Evolutionary conservation across 176 grass and related monocot species (phyloP).

Genomic region (Neostapfia colusana): DNA sequence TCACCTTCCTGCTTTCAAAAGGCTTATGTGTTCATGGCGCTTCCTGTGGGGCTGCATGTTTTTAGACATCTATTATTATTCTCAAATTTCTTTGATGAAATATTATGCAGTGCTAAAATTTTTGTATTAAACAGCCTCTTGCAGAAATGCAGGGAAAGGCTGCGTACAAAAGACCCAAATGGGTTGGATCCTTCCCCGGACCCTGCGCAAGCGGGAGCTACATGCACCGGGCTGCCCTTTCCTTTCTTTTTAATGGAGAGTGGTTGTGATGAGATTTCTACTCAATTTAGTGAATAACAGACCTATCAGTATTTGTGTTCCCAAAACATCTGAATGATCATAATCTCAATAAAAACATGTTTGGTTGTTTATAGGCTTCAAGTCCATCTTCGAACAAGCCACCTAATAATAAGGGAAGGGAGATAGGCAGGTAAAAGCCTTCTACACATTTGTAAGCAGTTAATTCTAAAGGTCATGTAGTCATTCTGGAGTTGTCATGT

Average conservation of each 20-base stretch:
- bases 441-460: conserved; percentile 4
- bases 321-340: background rate
- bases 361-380: conserved; percentile 50
- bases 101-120: background rate
- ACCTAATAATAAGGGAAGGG: conserved; percentile 52
- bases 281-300: conserved; percentile 5
- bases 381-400: conserved; percentile 62
- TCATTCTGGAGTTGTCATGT: background rate
- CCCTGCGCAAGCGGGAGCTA: no score
- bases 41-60: background rate
- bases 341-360: conserved; percentile 39
- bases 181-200: no score
- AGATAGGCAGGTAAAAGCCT: conserved; percentile 61
- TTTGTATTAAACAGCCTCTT: conserved; percentile 25
- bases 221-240: no score
- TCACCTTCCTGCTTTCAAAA: conserved; percentile 14
- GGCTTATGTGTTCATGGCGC: no score
- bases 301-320: conserved; percentile 24
- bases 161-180: no score
- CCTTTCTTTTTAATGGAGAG: no score
- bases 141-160: no score
- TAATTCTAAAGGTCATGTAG: background rate
- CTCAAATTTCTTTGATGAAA: conserved; percentile 8
- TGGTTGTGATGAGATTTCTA: conserved; percentile 13
- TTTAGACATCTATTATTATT: background rate